phyloP scores from a whole-genome alignment of 2,329 filamentous ascomycete species.

The Zymoseptoria crescenta region DNA sequence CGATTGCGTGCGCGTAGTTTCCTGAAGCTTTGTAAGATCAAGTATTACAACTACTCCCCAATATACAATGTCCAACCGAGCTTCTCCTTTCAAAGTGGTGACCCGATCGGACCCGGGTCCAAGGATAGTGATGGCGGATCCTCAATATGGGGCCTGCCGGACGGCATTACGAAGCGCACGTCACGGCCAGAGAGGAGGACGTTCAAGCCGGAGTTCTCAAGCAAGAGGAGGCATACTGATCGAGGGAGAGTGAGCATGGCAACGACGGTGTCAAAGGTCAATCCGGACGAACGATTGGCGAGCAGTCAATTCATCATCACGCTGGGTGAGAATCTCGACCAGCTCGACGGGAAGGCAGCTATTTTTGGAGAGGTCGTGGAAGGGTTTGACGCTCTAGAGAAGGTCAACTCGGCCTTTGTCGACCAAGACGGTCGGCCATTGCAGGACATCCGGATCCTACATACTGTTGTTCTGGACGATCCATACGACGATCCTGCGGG shows the following conservation, averaged over 20 bases:
- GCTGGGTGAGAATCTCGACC: slow-evolving; percentile 80
- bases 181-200: slow-evolving; percentile 37
- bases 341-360: slow-evolving; percentile 84
- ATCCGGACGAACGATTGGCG: slow-evolving; percentile 74
- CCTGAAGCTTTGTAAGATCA: slow-evolving; percentile 95
- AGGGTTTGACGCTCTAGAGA: slow-evolving; percentile 87
- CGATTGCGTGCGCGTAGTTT: slow-evolving; percentile 56
- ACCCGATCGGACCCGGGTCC: slow-evolving; percentile 80
- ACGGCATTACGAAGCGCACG: slow-evolving; percentile 57
- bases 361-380: slow-evolving; percentile 94
- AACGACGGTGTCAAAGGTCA: slow-evolving; percentile 66
- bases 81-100: slow-evolving; percentile 94
- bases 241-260: slow-evolving; percentile 96
- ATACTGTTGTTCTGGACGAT: slow-evolving; percentile 86
- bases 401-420: slow-evolving; percentile 82
- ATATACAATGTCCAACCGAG: slow-evolving; percentile 87
- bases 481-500: slow-evolving; percentile 77
- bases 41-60: slow-evolving; percentile 98
- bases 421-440: slow-evolving; percentile 80
- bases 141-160: slow-evolving; percentile 82
- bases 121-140: slow-evolving; percentile 82
- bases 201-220: slow-evolving; percentile 76
- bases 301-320: slow-evolving; percentile 93
- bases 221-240: slow-evolving; percentile 80
- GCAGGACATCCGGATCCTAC: slow-evolving; percentile 89